These are phyloP conservation scores for sorghum (Sorghum bicolor) DNA, from an alignment of 176 grass and related monocot genomes.

Conservation along the genomic window DNA sequence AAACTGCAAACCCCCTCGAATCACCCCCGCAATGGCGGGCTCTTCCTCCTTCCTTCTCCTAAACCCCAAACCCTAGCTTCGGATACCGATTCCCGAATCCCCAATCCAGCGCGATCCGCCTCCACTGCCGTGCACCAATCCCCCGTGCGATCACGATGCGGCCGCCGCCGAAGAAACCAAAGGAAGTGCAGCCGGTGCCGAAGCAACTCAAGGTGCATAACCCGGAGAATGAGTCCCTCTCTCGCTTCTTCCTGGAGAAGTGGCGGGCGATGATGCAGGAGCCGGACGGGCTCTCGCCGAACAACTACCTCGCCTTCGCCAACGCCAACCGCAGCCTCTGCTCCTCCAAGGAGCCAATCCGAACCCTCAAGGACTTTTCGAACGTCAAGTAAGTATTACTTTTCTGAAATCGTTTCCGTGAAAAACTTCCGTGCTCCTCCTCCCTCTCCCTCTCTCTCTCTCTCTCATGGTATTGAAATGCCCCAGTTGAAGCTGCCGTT, in stretches of 20 bases:
- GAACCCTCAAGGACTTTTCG: conserved; percentile 55
- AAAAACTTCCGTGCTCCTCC: neutral
- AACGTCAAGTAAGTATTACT: conserved; percentile 51
- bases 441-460: no score
- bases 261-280: conserved; percentile 51
- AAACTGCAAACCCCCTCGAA: neutral
- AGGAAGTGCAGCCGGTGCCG: neutral
- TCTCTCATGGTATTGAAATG: neutral
- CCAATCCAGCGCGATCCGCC: neutral
- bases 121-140: neutral
- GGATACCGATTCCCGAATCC: neutral
- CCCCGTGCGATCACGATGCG: neutral
- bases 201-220: conserved; percentile 44
- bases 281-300: conserved; percentile 37
- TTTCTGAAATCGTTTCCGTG: neutral
- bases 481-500: neutral
- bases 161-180: conserved; percentile 3
- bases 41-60: neutral
- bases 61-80: conserved; percentile 21
- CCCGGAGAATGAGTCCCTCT: conserved; percentile 66
- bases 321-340: conserved; percentile 59
- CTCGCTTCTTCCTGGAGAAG: conserved; percentile 53
- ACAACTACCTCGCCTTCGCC: conserved; percentile 41
- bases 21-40: conserved; percentile 13
- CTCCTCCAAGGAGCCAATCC: conserved; percentile 52